Conservation (phyloP, 2,329 filamentous ascomycete genomes). For the Calonectria leucothoes region DNA sequence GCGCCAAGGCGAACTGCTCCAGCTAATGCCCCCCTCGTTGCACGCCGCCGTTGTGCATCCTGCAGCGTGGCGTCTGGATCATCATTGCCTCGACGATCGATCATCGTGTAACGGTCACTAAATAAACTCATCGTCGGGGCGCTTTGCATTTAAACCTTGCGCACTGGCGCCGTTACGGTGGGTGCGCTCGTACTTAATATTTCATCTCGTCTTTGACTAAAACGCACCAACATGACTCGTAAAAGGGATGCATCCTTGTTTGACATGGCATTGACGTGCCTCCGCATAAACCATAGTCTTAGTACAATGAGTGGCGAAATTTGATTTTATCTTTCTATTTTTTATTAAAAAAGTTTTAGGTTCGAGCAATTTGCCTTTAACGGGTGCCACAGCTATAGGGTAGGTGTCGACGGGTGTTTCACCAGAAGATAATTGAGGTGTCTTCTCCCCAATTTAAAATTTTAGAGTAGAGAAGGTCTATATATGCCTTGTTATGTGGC, state of each 20-base stretch:
- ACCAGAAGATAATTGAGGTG: background rate
- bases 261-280: background rate
- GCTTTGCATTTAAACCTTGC: background rate
- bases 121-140: background rate
- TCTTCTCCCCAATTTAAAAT: background rate
- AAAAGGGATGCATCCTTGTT: background rate
- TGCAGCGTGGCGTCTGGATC: background rate
- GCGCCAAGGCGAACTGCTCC: background rate
- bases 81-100: background rate
- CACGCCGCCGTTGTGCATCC: background rate
- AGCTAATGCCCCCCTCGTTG: background rate
- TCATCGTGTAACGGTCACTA: background rate
- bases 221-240: background rate
- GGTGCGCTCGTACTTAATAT: background rate
- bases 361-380: background rate
- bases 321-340: too few species aligned
- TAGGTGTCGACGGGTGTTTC: background rate
- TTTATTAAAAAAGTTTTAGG: background rate
- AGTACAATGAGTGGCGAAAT: background rate
- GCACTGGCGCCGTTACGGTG: background rate
- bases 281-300: accelerated
- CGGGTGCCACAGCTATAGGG: background rate
- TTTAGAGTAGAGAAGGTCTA: background rate
- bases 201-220: too few species aligned
- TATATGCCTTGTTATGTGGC: background rate